A percentile compares a stretch with the other conserved stretches of the same genome.
Conservation (phyloP, 2,329 filamentous ascomycete genomes). For the Dothidotthia symphoricarpi region DNA sequence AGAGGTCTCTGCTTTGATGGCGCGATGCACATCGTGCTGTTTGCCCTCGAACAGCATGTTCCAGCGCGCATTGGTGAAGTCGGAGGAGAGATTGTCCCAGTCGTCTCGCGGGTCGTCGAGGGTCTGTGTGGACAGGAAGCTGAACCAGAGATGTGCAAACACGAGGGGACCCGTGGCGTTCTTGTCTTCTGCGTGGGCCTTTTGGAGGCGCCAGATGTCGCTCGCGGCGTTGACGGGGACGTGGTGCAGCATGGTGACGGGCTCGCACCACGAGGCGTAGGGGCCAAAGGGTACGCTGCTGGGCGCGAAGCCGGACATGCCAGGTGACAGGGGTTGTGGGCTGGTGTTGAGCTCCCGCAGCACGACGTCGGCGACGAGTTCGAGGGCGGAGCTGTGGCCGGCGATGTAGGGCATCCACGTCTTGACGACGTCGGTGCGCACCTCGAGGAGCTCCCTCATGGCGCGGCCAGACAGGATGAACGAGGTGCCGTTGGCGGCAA, state of each 20-base stretch:
- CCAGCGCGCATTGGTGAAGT: slow-evolving; percentile 29
- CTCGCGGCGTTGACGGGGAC: slow-evolving; percentile 45
- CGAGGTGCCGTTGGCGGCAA: slow-evolving; percentile 55
- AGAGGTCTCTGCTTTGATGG: slow-evolving; percentile 22
- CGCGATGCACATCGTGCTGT: slow-evolving; percentile 15
- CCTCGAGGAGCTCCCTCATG: slow-evolving; percentile 43
- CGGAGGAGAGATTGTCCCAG: slow-evolving; percentile 37
- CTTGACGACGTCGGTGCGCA: slow-evolving; percentile 44
- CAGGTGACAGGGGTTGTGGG: slow-evolving; percentile 50
- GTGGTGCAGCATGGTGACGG: slow-evolving; percentile 44
- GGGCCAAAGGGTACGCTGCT: slow-evolving; percentile 44
- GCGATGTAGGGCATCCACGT: slow-evolving; percentile 49
- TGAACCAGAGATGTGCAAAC: slow-evolving; percentile 29
- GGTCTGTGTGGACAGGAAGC: slow-evolving; percentile 31
- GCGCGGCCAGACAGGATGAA: slow-evolving; percentile 54
- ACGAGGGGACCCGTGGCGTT: slow-evolving; percentile 18
- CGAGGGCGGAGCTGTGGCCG: slow-evolving; percentile 52
- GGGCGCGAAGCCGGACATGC: slow-evolving; percentile 30
- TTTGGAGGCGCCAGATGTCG: slow-evolving; percentile 49
- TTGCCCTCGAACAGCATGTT: slow-evolving; percentile 33
- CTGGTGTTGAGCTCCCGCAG: slow-evolving; percentile 46
- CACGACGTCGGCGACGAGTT: slow-evolving; percentile 51
- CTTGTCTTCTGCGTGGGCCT: slow-evolving; percentile 23
- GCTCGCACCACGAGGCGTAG: slow-evolving; percentile 43
- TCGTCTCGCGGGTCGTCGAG: slow-evolving; percentile 25